A percentile compares a stretch with the other conserved stretches of the same genome.
Evolutionary conservation across 2,329 filamentous ascomycete species (phyloP).

Genomic region (Capronia coronata): DNA sequence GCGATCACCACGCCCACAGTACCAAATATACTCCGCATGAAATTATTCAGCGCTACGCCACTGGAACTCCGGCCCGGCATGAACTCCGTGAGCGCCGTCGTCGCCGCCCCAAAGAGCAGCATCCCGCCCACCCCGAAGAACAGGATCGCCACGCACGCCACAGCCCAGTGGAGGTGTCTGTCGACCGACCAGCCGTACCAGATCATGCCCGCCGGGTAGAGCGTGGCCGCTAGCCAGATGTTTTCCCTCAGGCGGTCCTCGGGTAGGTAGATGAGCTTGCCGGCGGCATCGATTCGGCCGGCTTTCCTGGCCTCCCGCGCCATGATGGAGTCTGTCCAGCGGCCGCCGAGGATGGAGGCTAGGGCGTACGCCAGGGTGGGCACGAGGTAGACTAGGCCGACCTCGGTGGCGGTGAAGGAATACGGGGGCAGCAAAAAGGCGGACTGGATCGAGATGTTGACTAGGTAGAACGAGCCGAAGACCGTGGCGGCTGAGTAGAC

Average conservation of each 20-base stretch:
- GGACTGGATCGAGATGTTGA: constrained; percentile 70
- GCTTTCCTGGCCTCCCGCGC: constrained; percentile 64
- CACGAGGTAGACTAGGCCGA: constrained; percentile 71
- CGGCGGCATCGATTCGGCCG: constrained; percentile 59
- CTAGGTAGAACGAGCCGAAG: constrained; percentile 67
- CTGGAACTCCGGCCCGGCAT: constrained; percentile 63
- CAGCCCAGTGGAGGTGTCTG: constrained; percentile 57
- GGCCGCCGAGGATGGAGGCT: constrained; percentile 62
- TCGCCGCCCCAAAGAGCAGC: constrained; percentile 66
- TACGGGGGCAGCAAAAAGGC: constrained; percentile 64
- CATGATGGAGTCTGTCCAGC: constrained; percentile 79
- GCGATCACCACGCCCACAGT: background rate
- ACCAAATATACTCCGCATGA: constrained; percentile 3
- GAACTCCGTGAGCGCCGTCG: constrained; percentile 79
- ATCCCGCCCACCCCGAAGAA: constrained; percentile 70
- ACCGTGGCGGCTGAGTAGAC: constrained; percentile 69
- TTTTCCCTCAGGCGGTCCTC: constrained; percentile 81
- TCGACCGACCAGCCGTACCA: constrained; percentile 71
- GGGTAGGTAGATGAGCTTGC: constrained; percentile 61
- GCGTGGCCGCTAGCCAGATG: constrained; percentile 63
- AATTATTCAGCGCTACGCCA: constrained; percentile 54
- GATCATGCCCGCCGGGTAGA: constrained; percentile 65
- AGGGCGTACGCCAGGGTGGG: constrained; percentile 65
- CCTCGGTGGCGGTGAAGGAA: constrained; percentile 58
- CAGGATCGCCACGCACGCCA: constrained; percentile 55